Evolutionary conservation across 495 filamentous ascomycete genomes (phyloP).

Genomic region (Lentithecium fluviatile): DNA sequence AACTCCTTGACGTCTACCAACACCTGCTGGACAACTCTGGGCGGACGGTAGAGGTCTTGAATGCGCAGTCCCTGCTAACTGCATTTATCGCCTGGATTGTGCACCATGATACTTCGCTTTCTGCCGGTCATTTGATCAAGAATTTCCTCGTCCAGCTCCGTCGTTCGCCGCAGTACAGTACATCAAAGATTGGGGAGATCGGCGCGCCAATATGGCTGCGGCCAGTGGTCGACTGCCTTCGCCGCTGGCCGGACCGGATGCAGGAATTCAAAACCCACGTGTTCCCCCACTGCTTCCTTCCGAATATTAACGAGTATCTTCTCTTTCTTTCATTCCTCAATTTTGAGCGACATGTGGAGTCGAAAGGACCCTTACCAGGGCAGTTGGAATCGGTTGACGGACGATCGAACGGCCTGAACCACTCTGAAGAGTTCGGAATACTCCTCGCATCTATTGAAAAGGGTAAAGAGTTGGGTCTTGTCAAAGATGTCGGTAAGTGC

Average conservation of each 20-base stretch:
- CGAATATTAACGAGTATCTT: slow-evolving; percentile 43
- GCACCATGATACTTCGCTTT: slow-evolving; percentile 60
- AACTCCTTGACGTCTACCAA: slow-evolving; percentile 39
- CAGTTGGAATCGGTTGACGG: neutral
- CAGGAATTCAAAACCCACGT: slow-evolving; percentile 47
- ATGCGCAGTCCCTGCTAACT: slow-evolving; percentile 33
- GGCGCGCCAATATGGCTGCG: slow-evolving; percentile 22
- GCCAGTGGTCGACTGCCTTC: slow-evolving; percentile 18
- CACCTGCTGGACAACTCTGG: slow-evolving; percentile 34
- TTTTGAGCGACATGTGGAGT: slow-evolving; percentile 16
- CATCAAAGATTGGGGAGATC: neutral
- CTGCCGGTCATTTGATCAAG: slow-evolving; percentile 64
- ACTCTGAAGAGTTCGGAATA: slow-evolving; percentile 45
- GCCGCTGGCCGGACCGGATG: slow-evolving; percentile 32
- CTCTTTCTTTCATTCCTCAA: slow-evolving; percentile 30
- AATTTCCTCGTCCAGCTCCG: slow-evolving; percentile 51
- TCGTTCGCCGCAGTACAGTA: neutral
- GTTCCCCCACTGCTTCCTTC: slow-evolving; percentile 48
- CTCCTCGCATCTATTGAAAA: slow-evolving; percentile 69
- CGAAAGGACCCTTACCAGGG: neutral
- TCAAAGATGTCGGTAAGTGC: slow-evolving; percentile 69
- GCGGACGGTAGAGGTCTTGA: neutral
- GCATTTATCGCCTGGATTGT: slow-evolving; percentile 60
- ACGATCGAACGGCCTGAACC: slow-evolving; percentile 23
- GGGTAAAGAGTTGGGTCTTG: slow-evolving; percentile 74